Conservation (phyloP, 768 basidiomycete species). For the Amanita exitialis region DNA sequence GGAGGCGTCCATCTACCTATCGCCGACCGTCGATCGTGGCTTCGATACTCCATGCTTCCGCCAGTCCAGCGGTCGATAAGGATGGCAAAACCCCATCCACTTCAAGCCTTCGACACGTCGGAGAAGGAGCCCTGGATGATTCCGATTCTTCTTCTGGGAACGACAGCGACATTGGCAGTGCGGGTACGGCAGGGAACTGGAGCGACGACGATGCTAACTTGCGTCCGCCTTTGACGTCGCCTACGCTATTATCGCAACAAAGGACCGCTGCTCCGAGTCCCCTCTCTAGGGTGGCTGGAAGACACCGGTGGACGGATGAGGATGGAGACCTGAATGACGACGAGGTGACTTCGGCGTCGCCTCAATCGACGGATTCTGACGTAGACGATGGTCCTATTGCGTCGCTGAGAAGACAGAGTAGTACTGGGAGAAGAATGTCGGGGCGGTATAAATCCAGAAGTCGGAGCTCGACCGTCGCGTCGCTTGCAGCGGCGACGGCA, state of each 20-base stretch:
- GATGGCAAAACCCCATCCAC: constrained; percentile 7
- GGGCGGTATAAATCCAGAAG: constrained; percentile 35
- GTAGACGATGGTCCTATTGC: constrained; percentile 31
- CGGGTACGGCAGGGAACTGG: constrained; percentile 19
- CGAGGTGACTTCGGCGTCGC: constrained; percentile 49
- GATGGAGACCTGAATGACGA: constrained; percentile 34
- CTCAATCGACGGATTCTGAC: constrained; percentile 57
- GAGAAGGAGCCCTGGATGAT: constrained; percentile 71
- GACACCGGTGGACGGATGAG: constrained; percentile 45
- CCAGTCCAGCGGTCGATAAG: constrained; percentile 27
- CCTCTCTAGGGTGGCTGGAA: constrained; percentile 46
- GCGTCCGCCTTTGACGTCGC: constrained; percentile 22
- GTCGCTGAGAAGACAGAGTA: constrained; percentile 19
- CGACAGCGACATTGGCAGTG: constrained; percentile 21
- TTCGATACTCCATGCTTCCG: constrained; percentile 15
- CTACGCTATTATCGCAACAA: constrained; percentile 19
- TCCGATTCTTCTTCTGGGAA: constrained; percentile 53
- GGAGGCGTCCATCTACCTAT: constrained; percentile 7
- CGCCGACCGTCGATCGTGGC: constrained; percentile 11
- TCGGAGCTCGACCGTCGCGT: constrained; percentile 60
- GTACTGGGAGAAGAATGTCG: constrained; percentile 20
- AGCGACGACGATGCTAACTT: constrained; percentile 25
- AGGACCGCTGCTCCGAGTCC: constrained; percentile 49
- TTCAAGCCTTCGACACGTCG: constrained; percentile 49
- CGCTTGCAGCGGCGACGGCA: constrained; percentile 31